Evolutionary conservation across 108 stramenopile species (phyloP), one percentile per base, ranked within the genome.

Genomic region (Skeletonema grethae): DNA sequence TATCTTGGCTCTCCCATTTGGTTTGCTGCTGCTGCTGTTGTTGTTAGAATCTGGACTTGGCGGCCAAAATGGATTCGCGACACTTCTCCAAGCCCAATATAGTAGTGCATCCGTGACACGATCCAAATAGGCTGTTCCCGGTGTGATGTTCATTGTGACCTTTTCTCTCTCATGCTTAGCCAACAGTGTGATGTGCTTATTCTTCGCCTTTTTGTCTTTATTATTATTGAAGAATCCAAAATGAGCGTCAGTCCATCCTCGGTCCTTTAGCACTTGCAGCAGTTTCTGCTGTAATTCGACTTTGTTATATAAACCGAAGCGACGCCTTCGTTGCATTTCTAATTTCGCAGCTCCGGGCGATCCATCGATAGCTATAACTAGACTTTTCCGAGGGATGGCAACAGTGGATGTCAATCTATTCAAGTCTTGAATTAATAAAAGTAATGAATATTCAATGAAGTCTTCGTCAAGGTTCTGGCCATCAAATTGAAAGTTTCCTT

Each of bases 321-420:
- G 81, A 58, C 90, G 66, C 20, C 71, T 69, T 4, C 95, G 88
- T 67, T 93, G 90, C 18, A 91, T 92, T 8, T 89, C 90, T 7
- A 96, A 61, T 75, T 96, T 96, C 25, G 95, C 93, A 11, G 90
- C 90, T 2, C 81, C 63, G 0, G 95, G 90, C 18, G 93, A 82
- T 36, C 95, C 95, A 70, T 96, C 95, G 2, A 96, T 69, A 10
- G 91, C 92, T 70, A 96, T 69, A 3, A 96, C 95, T 0, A 96
- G 50, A 5, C 86, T 87, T 55, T 82, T 82, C 16, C 82, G 68
- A n/a, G 95, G 95, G 20, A 80, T 80, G 11, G 86, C 86, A 31
- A 88, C 67, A 22, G 50, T 80, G 32, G 48, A 83, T 28, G 50
- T 76, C 22, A 80, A 46, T 13, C 56, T 25, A 68, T 95, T 86